Conservation (phyloP, 1,284 basidiomycete genomes). For the Sphagnurus paluster region DNA sequence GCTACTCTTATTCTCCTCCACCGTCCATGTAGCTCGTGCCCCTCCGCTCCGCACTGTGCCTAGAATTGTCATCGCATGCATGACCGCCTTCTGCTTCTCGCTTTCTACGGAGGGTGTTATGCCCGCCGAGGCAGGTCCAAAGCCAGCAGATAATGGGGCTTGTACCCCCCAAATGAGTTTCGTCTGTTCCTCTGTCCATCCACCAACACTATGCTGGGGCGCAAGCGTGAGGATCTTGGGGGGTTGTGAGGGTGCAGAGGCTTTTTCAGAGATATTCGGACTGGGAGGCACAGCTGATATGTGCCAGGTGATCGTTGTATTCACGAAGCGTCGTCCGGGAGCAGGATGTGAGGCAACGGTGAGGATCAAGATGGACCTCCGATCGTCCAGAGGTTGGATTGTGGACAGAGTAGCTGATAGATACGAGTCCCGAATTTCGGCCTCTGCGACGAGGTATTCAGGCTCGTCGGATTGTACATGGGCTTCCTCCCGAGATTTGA, state of each 20-base stretch:
- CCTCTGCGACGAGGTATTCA: slow-evolving; percentile 19
- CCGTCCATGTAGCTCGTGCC: slow-evolving; percentile 20
- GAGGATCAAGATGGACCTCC: slow-evolving; percentile 21
- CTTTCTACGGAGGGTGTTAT: slow-evolving; percentile 19
- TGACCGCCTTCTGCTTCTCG: slow-evolving; percentile 19
- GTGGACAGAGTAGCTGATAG: slow-evolving; percentile 21
- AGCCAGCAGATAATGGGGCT: slow-evolving; percentile 11
- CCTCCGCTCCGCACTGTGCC: slow-evolving; percentile 17
- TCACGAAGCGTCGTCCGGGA: slow-evolving; percentile 19
- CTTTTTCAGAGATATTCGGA: background rate
- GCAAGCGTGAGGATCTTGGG: slow-evolving; percentile 20
- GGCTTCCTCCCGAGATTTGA: slow-evolving; percentile 8
- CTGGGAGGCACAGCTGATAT: slow-evolving; percentile 9
- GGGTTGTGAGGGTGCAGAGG: background rate
- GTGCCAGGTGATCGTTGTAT: slow-evolving; percentile 20
- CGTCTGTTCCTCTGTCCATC: slow-evolving; percentile 24
- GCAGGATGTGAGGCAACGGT: slow-evolving; percentile 21
- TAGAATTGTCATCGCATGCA: slow-evolving; percentile 24
- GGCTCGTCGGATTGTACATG: background rate
- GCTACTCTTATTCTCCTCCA: slow-evolving; percentile 23
- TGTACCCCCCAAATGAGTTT: slow-evolving; percentile 19
- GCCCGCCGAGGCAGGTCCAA: slow-evolving; percentile 13
- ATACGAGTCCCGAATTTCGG: slow-evolving; percentile 22
- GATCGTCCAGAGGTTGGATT: slow-evolving; percentile 21
- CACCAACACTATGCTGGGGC: slow-evolving; percentile 22